Evolutionary conservation across 352 stramenopile species (phyloP).

Genomic region (Phytophthora pistaciae): DNA sequence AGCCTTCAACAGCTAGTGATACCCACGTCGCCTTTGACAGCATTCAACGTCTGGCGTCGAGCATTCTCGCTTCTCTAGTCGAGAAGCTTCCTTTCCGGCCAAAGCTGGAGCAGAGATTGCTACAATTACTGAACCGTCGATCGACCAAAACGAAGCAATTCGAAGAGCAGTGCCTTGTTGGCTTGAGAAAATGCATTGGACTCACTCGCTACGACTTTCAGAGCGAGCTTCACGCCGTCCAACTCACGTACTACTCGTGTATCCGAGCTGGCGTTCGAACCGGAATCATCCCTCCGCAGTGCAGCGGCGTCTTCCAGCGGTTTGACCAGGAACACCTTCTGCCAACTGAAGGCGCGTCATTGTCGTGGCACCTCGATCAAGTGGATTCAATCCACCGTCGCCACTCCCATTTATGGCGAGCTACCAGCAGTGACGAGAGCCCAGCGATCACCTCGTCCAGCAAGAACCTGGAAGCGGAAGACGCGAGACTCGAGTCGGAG

Average conservation of each 20-base stretch:
- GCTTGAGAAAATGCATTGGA: conserved; percentile 36
- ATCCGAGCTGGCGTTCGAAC: conserved; percentile 50
- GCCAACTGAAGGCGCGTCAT: conserved; percentile 4
- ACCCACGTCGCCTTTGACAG: conserved; percentile 11
- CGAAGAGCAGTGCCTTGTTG: conserved; percentile 23
- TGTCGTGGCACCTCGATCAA: conserved; percentile 15
- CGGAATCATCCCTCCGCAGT: conserved; percentile 51
- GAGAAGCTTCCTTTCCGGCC: conserved; percentile 24
- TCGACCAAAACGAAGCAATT: conserved; percentile 3
- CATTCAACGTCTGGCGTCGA: conserved; percentile 23
- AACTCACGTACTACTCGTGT: conserved; percentile 46
- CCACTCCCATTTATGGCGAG: conserved; percentile 2
- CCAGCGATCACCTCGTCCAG: conserved; percentile 3
- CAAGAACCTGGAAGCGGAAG: conserved; percentile 20
- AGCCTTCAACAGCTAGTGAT: conserved; percentile 3
- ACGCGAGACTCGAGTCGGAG: conserved; percentile 27
- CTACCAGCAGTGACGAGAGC: conserved; percentile 7
- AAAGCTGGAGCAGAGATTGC: conserved; percentile 13
- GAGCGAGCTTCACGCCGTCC: conserved; percentile 47
- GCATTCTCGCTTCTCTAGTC: conserved; percentile 13
- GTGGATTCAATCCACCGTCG: conserved; percentile 6
- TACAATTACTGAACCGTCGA: conserved; percentile 12
- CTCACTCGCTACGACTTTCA: conserved; percentile 58
- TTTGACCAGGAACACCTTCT: conserved; percentile 53
- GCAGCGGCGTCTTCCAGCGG: conserved; percentile 36